Base-by-base conservation (phyloP, 192 early-diverging fungal genomes). In the Cladochytrium replicatum region DNA sequence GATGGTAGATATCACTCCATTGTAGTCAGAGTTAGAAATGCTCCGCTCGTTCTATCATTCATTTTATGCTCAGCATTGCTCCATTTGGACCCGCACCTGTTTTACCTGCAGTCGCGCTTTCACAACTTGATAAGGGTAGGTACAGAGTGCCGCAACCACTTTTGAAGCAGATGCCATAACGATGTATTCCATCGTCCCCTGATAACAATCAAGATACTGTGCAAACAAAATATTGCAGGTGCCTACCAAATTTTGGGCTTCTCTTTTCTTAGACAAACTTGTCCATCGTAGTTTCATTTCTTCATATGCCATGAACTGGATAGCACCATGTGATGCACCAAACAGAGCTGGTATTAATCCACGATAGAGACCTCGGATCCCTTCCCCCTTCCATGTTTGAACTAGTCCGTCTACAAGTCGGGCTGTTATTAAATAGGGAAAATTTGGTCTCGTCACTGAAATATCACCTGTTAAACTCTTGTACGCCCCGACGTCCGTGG, bases 281-380 rank as follows among this genome's bases (percentile, higher is more conserved):
- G 29, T 39, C 43, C 49, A 56, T 15, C 11, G 3, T 28, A 15
- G 43, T 27, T 97, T 99, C 80, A 99, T 81, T 43, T 94, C 89
- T 47, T 99, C 96, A 63, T 99, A 99, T 0, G 85, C 89, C 87
- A 93, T 91, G 61, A 99, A 99, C 64, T 99, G 96, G 21, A 99
- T 54, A 0, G 91, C 92, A 7, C 96, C 96, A 46, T 99, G 93
- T n/a, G 89, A 86, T 1, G 87, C 86, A 4, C 96, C 92, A 50
- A 97, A 69, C 2, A 99, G 60, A 0, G 87, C 89, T 0, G 93
- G 91, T 3, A 93, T 58, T 43, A 99, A 70, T 1, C 95, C 95
- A 49, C 87, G 85, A 64, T 97, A 96, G 37, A 94, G 60, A 5
- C 89, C 93, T 11, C 48, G 43, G 8, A 95, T 41, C 0, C 95